These are phyloP conservation scores for Tulasnella sp. DNA, from an alignment of 768 basidiomycete species.

Conservation along the genomic window DNA sequence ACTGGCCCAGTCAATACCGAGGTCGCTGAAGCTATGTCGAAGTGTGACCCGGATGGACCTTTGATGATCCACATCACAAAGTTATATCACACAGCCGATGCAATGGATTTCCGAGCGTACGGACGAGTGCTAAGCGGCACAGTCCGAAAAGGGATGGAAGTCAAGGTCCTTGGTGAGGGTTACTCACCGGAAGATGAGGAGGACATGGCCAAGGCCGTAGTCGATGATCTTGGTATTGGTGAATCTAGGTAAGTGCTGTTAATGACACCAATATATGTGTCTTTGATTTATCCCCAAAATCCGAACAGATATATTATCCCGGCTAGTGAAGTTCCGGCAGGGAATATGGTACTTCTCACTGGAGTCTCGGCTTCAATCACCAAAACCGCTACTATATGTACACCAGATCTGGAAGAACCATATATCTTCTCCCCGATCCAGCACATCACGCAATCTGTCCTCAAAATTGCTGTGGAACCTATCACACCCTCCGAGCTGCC, in stretches of 20 bases:
- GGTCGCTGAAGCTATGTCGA: slow-evolving; percentile 63
- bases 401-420: slow-evolving; percentile 59
- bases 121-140: slow-evolving; percentile 92
- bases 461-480: slow-evolving; percentile 97
- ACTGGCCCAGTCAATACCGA: slow-evolving; percentile 78
- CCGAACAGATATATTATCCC: slow-evolving; percentile 71
- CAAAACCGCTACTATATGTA: slow-evolving; percentile 83
- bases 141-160: slow-evolving; percentile 59
- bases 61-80: slow-evolving; percentile 90
- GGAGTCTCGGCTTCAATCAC: slow-evolving; percentile 91
- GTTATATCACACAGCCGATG: slow-evolving; percentile 92
- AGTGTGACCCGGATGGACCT: slow-evolving; percentile 72
- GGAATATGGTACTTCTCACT: slow-evolving; percentile 83
- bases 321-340: slow-evolving; percentile 75
- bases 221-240: slow-evolving; percentile 83
- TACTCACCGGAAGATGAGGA: slow-evolving; percentile 99
- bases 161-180: slow-evolving; percentile 96
- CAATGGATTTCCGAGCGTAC: slow-evolving; percentile 91
- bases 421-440: slow-evolving; percentile 93
- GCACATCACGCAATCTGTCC: slow-evolving; percentile 91
- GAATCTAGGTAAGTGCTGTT: slow-evolving; percentile 61
- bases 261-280: not conserved
- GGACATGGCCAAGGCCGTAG: slow-evolving; percentile 76
- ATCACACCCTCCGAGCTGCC: slow-evolving; percentile 95
- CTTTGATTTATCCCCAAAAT: slow-evolving; percentile 1